Conservation (phyloP, 192 early-diverging fungal genomes). For the Dissophora ornata region DNA sequence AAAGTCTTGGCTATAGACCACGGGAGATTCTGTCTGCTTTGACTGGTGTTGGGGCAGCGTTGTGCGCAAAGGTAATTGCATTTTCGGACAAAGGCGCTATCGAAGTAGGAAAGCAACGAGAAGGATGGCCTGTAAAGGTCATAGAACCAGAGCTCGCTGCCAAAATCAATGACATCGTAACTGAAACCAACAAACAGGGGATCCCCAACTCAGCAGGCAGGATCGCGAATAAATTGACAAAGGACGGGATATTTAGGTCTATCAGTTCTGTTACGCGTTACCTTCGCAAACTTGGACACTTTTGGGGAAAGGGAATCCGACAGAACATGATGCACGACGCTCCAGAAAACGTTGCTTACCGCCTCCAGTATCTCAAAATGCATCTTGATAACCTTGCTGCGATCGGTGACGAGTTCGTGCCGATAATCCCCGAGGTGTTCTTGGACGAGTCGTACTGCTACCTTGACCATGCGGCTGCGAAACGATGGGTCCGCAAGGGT, state of each 20-base stretch:
- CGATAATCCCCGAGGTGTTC: slow-evolving; percentile 1
- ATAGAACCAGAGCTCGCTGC: too few relatives aligned
- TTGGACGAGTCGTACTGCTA: slow-evolving; percentile 20
- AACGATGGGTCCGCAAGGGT: not conserved
- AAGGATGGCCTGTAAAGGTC: too few relatives aligned
- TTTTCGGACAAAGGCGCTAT: too few relatives aligned
- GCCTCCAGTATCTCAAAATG: not conserved
- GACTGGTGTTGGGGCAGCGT: too few relatives aligned
- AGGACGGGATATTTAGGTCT: not conserved
- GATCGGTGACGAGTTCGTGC: not conserved
- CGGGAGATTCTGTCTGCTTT: too few relatives aligned
- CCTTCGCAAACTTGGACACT: too few relatives aligned
- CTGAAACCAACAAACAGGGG: not conserved
- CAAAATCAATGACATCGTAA: too few relatives aligned
- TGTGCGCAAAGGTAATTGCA: too few relatives aligned
- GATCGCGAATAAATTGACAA: not conserved
- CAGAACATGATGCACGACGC: slow-evolving; percentile 15
- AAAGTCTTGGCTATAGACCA: too few relatives aligned
- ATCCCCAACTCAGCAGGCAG: not conserved
- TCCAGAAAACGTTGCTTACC: slow-evolving; percentile 1
- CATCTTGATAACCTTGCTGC: not conserved
- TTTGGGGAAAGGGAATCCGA: slow-evolving; percentile 4
- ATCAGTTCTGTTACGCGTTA: too few relatives aligned
- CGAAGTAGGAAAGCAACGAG: too few relatives aligned
- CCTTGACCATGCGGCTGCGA: slow-evolving; percentile 5